Base-by-base conservation (phyloP, 1,284 basidiomycete species). In the Pholiota adiposa region DNA sequence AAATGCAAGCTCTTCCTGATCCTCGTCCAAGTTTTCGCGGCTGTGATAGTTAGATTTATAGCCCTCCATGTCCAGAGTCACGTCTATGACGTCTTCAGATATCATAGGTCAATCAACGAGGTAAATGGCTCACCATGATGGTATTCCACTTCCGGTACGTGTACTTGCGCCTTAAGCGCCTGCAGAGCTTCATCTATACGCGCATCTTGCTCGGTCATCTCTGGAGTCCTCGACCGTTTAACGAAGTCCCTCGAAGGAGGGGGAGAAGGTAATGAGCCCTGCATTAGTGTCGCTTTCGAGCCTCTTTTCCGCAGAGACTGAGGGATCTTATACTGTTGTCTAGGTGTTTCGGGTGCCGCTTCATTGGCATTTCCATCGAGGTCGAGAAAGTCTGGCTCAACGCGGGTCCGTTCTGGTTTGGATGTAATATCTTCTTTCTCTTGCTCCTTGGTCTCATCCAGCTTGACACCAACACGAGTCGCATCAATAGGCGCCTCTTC, bases 131-230 rank as follows among this genome's bases (percentile, higher is more conserved):
- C 70, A 84, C 93, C 82, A 56, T 84, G 75, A 41, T 82, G 87
- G 67, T 93, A 93, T 48, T 87, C 77, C 1, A 94, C 83, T 4
- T 84, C 83, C 19, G 90, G 89, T 46, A 82, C 80, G 60, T 87
- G 80, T 19, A 79, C 74, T 12, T 82, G 79, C 18, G 78, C 69
- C 56, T 74, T 70, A 18, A 83, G 67, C 43, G 75, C 70, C 9
- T 82, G 83, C 29, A 92, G 71, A 1, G 80, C 77, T 21, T 83
- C 81, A 59, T 90, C 87, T 7, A 82, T 84, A 25, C 76, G 73
- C 54, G 69, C 55, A 62, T 84, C 83, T 65, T 79, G 76, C 38
- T 74, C 74, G 33, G 69, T 64, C 67, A 76, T 74, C 23, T 72
- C 66, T 43, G 67, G 66, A 6, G 72, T 70, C 56, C 62, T 53